Evolutionary conservation across 441 rosid genomes (phyloP), one percentile per base, ranked within the genome.

Genomic region (Pelargonium fulgidum): DNA sequence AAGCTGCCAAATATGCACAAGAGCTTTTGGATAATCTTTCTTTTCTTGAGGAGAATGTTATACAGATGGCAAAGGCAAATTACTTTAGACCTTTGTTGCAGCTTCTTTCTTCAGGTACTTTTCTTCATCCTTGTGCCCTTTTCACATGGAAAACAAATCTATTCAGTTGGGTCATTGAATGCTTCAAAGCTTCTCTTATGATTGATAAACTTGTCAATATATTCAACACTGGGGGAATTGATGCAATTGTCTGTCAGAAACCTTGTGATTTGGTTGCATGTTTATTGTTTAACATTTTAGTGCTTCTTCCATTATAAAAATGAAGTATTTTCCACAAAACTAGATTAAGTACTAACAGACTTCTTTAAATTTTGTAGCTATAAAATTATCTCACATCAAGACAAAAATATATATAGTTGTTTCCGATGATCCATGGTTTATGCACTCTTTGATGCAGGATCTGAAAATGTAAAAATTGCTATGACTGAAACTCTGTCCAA

Each of bases 51-150:
- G 74, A 79, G 64, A 81, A 79, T 66, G 79, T 77, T 42, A 73
- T 76, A 52, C 73, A 74, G 69, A 81, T 81, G 82, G 82, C 82
- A 0, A 79, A 81, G 59, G 81, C 85, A 41, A 81, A 79, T 45
- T 82, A 72, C 66, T 82, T 82, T 52, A 71, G 71, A 68, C 82
- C 81, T 29, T 77, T 75, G 62, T 65, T 79, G 66, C 67, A 72
- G 24, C 78, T 77, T 44, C 78, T 82, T 69, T 72, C 78, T 41
- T 71, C 81, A 22, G 85, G 85, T 79, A 70, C 44, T 26, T 64
- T 70, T 11, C 62, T 58, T 19, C 11, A 24, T 20, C 42, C 8
- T 12, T 6, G 7, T 65, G 42, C 42, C 61, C 48, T 26, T 14
- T 9, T 70, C 36, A 56, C 54, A 22, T 70, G 0, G 17, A 45